Percentiles rank a stretch among this genome's conserved stretches.
phyloP scores from a whole-genome alignment of 441 rosid species.

The Pelargonium fulgidum region DNA sequence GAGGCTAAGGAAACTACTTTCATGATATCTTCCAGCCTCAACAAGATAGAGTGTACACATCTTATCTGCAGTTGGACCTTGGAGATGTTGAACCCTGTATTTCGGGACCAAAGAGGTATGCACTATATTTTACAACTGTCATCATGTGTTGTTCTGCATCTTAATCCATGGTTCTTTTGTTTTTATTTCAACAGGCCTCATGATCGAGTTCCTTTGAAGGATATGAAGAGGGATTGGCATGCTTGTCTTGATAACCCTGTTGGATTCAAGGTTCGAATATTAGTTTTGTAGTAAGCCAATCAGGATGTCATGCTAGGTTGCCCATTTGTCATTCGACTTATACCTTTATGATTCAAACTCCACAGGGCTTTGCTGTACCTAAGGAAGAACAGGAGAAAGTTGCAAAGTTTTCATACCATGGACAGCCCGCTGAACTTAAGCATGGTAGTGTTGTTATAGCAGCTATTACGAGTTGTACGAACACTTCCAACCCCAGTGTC shows the following conservation, averaged over 20 bases:
- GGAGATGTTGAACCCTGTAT: slow-evolving; percentile 55
- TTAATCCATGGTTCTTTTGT: slow-evolving; percentile 12
- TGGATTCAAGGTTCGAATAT: slow-evolving; percentile 53
- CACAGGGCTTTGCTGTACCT: slow-evolving; percentile 49
- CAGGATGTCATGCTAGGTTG: background rate
- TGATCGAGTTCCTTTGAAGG: slow-evolving; percentile 54
- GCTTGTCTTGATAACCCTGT: slow-evolving; percentile 48
- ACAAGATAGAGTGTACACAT: slow-evolving; percentile 45
- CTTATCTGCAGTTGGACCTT: slow-evolving; percentile 49
- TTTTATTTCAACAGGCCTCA: slow-evolving; percentile 38
- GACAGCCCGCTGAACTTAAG: slow-evolving; percentile 40
- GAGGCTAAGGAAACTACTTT: slow-evolving; percentile 4
- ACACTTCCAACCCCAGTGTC: slow-evolving; percentile 54
- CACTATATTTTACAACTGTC: slow-evolving; percentile 10
- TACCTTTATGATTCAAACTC: slow-evolving; percentile 5
- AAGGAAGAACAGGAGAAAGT: slow-evolving; percentile 40
- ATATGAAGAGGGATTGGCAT: slow-evolving; percentile 66
- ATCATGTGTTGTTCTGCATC: background rate
- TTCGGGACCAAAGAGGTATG: slow-evolving; percentile 62
- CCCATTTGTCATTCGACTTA: background rate
- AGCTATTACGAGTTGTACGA: slow-evolving; percentile 57
- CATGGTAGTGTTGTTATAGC: slow-evolving; percentile 54
- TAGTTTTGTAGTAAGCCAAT: background rate
- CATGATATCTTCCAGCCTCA: slow-evolving; percentile 42
- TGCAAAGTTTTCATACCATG: slow-evolving; percentile 36